Evolutionary conservation across 2,329 filamentous ascomycete species (phyloP).

Genomic region (Metarhizium brunneum): DNA sequence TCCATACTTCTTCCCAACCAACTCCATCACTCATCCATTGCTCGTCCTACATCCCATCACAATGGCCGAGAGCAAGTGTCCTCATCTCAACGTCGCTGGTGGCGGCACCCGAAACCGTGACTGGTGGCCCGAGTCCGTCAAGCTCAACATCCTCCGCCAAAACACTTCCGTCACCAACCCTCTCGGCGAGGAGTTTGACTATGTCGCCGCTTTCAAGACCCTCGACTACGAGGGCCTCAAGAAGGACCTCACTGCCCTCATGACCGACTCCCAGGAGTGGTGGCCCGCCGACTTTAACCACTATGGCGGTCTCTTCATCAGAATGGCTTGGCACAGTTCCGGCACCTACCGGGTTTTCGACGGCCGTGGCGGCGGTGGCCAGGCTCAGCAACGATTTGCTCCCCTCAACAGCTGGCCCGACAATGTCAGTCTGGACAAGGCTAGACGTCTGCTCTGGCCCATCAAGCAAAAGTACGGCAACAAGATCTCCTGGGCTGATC

Average conservation of each 20-base stretch:
- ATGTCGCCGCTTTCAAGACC: conserved; percentile 61
- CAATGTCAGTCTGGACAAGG: conserved; percentile 72
- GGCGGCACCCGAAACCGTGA: conserved; percentile 59
- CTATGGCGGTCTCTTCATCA: conserved; percentile 72
- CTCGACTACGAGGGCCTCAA: conserved; percentile 54
- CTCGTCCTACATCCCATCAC: neutral
- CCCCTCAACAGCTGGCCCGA: conserved; percentile 76
- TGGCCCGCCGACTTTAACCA: conserved; percentile 78
- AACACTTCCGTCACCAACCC: conserved; percentile 56
- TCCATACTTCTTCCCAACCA: neutral
- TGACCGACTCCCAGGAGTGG: conserved; percentile 73
- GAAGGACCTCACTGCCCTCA: conserved; percentile 60
- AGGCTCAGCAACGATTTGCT: conserved; percentile 70
- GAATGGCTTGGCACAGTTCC: conserved; percentile 73
- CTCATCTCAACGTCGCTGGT: conserved; percentile 37
- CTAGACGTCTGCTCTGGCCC: conserved; percentile 68
- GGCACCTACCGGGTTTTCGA: conserved; percentile 70
- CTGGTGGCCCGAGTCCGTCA: conserved; percentile 66
- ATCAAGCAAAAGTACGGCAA: conserved; percentile 80
- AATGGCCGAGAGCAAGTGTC: conserved; percentile 24
- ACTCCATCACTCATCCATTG: neutral
- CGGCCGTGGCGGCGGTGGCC: conserved; percentile 64
- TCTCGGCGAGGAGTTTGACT: conserved; percentile 57
- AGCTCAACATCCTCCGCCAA: conserved; percentile 65
- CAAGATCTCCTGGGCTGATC: conserved; percentile 74